These are phyloP conservation scores for Monosporascus sp. DNA, from an alignment of 2,329 filamentous ascomycete genomes.

Conservation along the genomic window DNA sequence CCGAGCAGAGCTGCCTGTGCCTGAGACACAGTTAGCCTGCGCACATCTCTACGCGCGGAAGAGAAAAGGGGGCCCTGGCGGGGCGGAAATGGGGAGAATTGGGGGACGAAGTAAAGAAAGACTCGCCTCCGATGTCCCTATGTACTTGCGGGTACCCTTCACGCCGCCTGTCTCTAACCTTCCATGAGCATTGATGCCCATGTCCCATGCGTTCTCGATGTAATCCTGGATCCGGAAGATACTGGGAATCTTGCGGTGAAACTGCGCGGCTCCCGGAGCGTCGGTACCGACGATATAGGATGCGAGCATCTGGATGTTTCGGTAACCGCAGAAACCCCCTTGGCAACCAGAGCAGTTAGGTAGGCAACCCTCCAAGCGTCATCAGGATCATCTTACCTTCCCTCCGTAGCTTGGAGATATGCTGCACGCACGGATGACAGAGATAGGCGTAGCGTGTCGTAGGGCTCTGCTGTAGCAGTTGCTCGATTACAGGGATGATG, in stretches of 20 bases:
- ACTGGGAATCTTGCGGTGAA: constrained; percentile 59
- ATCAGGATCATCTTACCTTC: constrained; percentile 47
- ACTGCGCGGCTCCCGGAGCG: constrained; percentile 52
- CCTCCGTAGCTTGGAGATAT: constrained; percentile 74
- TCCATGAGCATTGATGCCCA: constrained; percentile 70
- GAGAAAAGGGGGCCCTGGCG: no score
- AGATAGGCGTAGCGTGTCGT: constrained; percentile 68
- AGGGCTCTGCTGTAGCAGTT: constrained; percentile 59
- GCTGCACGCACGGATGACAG: constrained; percentile 68
- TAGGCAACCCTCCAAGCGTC: no score
- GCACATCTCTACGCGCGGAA: not conserved
- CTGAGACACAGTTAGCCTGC: constrained; percentile 33
- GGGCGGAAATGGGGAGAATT: not conserved
- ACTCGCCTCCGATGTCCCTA: constrained; percentile 80
- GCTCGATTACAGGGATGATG: constrained; percentile 56
- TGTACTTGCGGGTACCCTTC: constrained; percentile 85
- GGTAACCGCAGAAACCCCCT: constrained; percentile 91
- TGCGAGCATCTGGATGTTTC: constrained; percentile 88
- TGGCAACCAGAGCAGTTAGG: not conserved
- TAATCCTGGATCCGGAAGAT: constrained; percentile 79
- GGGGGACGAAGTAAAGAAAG: not conserved
- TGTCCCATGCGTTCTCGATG: constrained; percentile 86
- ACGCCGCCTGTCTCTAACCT: constrained; percentile 82
- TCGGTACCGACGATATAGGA: constrained; percentile 66
- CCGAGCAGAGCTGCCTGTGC: constrained; percentile 73